Conservation (phyloP, 352 stramenopile genomes). For the Phytophthora brassicae region DNA sequence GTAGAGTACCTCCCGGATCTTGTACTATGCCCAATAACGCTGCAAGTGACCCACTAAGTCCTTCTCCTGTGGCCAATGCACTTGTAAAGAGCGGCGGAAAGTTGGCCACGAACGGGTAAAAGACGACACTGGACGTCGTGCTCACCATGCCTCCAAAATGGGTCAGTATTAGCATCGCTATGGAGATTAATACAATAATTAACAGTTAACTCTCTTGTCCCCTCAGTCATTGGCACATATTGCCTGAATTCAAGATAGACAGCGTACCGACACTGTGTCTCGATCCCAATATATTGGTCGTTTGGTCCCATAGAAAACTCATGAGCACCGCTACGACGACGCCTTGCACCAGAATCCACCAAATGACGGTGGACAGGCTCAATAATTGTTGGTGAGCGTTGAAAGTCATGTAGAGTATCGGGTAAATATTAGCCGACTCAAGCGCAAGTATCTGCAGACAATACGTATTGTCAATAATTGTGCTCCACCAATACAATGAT, state of each 20-base stretch:
- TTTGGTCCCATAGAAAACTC: constrained; percentile 57
- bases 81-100: constrained; percentile 71
- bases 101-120: constrained; percentile 70
- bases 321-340: constrained; percentile 55
- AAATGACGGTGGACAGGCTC: constrained; percentile 48
- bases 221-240: neutral
- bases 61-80: constrained; percentile 61
- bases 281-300: constrained; percentile 44
- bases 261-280: constrained; percentile 52
- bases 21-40: constrained; percentile 63
- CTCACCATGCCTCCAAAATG: constrained; percentile 70
- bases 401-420: constrained; percentile 67
- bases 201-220: neutral
- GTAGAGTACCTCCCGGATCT: constrained; percentile 48
- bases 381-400: constrained; percentile 49
- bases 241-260: neutral
- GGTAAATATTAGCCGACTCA: constrained; percentile 72
- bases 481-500: neutral
- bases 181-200: neutral
- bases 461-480: constrained; percentile 4
- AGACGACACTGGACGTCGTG: constrained; percentile 69
- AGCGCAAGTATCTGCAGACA: constrained; percentile 57
- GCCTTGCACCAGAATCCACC: constrained; percentile 53
- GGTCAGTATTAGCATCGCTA: constrained; percentile 63
- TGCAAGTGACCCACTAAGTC: constrained; percentile 61